These are phyloP conservation scores for Wickerhamomyces hampshirensis DNA, from an alignment of 805 yeast species.

Conservation along the genomic window DNA sequence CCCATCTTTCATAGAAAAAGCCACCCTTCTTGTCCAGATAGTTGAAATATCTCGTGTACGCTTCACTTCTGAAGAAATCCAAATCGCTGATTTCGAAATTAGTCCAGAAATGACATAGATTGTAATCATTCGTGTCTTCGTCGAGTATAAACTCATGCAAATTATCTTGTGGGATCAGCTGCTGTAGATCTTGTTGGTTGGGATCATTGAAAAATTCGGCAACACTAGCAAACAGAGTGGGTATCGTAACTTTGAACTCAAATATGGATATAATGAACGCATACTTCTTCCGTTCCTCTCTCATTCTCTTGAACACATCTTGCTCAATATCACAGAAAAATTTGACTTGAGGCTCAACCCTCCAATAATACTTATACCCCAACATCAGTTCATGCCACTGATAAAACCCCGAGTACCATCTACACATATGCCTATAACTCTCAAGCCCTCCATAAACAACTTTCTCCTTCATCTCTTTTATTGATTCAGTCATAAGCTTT, in stretches of 20 bases:
- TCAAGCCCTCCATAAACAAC: conserved; percentile 73
- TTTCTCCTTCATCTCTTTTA: conserved; percentile 47
- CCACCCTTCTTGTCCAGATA: conserved; percentile 72
- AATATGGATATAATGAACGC: conserved; percentile 73
- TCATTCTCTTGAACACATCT: conserved; percentile 54
- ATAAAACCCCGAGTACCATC: conserved; percentile 82
- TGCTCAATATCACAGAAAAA: conserved; percentile 67
- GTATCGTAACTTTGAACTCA: conserved; percentile 48
- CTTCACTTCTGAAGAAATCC: conserved; percentile 68
- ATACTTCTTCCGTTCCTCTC: conserved; percentile 56
- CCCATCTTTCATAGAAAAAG: conserved; percentile 88
- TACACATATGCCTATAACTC: conserved; percentile 86
- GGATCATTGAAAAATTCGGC: conserved; percentile 8
- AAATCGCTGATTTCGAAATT: conserved; percentile 83
- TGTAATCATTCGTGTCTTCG: conserved; percentile 63
- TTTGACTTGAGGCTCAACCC: conserved; percentile 81
- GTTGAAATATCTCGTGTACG: conserved; percentile 65
- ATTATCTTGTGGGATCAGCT: conserved; percentile 49
- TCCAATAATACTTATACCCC: conserved; percentile 85
- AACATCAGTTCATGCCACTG: conserved; percentile 63
- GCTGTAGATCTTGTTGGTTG: conserved; percentile 4
- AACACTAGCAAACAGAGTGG: conserved; percentile 38
- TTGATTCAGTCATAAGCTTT: conserved; percentile 58
- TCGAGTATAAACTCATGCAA: conserved; percentile 64
- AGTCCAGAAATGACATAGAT: conserved; percentile 90